Conservation (phyloP, 208 protist species). For the Leishmania turanica region DNA sequence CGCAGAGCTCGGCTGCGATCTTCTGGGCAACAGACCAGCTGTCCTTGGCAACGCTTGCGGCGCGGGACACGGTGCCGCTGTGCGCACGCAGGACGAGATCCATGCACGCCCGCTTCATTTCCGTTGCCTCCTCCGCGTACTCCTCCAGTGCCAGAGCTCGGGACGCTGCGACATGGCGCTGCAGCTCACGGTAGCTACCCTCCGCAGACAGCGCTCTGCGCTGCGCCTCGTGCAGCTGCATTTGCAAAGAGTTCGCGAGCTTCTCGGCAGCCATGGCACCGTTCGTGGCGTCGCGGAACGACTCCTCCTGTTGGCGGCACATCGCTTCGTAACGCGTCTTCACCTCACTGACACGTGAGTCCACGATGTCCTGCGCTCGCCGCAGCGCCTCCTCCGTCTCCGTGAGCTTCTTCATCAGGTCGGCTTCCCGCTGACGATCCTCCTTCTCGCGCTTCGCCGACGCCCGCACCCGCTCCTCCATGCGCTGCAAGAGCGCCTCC, state of each 20-base stretch:
- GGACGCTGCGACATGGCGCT: slow-evolving; percentile 17
- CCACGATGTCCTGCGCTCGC: slow-evolving; percentile 31
- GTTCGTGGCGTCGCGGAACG: slow-evolving; percentile 26
- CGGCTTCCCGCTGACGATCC: slow-evolving; percentile 36
- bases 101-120: slow-evolving; percentile 25
- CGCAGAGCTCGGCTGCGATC: slow-evolving; percentile 2
- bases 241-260: slow-evolving; percentile 17
- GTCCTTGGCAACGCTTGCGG: slow-evolving; percentile 10
- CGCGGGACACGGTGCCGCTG: slow-evolving; percentile 20
- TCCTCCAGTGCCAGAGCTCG: slow-evolving; percentile 18
- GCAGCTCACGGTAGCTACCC: slow-evolving; percentile 27
- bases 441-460: slow-evolving; percentile 48
- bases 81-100: slow-evolving; percentile 15
- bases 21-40: slow-evolving; percentile 16
- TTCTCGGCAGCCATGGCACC: slow-evolving; percentile 33
- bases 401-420: slow-evolving; percentile 27
- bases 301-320: slow-evolving; percentile 39
- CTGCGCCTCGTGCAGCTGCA: slow-evolving; percentile 36
- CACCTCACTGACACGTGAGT: slow-evolving; percentile 25
- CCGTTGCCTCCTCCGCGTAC: slow-evolving; percentile 40
- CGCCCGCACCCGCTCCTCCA: slow-evolving; percentile 41
- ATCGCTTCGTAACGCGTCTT: slow-evolving; percentile 36
- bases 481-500: slow-evolving; percentile 48
- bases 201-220: slow-evolving; percentile 17
- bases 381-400: slow-evolving; percentile 32